phyloP scores from a whole-genome alignment of 305 asterid genomes.

The Solanum hybrid region DNA sequence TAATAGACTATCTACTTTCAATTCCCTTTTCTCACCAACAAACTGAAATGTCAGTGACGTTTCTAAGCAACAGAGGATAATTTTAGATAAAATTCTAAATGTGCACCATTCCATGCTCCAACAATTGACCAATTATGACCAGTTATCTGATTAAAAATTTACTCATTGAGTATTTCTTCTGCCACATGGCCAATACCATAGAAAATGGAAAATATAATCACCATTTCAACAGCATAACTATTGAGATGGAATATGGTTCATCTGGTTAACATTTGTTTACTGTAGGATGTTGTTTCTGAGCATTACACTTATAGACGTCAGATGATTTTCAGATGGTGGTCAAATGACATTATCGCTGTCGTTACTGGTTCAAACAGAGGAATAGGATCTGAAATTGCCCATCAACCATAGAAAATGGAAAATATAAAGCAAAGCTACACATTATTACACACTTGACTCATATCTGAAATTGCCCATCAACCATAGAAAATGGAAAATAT shows the following conservation, averaged over 20 bases:
- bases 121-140: background rate
- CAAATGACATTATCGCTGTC: slow-evolving; percentile 50
- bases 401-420: background rate
- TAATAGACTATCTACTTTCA: background rate
- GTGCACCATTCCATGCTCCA: background rate
- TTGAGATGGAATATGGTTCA: background rate
- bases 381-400: slow-evolving; percentile 77
- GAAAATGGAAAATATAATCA: background rate
- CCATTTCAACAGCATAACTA: background rate
- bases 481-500: background rate
- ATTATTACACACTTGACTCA: background rate
- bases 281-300: background rate
- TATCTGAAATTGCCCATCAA: slow-evolving; percentile 50
- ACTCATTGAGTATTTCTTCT: background rate
- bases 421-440: background rate
- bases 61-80: background rate
- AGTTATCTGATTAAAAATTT: background rate
- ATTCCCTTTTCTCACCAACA: background rate
- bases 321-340: slow-evolving; percentile 68
- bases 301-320: background rate
- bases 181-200: background rate
- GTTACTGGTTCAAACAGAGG: slow-evolving; percentile 91
- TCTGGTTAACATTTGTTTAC: background rate
- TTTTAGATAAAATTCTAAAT: background rate
- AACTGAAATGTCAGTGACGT: background rate